Evolutionary conservation across 2,329 filamentous ascomycete genomes (phyloP), one percentile per base, ranked within the genome.

Genomic region (Colletotrichum australisinense): DNA sequence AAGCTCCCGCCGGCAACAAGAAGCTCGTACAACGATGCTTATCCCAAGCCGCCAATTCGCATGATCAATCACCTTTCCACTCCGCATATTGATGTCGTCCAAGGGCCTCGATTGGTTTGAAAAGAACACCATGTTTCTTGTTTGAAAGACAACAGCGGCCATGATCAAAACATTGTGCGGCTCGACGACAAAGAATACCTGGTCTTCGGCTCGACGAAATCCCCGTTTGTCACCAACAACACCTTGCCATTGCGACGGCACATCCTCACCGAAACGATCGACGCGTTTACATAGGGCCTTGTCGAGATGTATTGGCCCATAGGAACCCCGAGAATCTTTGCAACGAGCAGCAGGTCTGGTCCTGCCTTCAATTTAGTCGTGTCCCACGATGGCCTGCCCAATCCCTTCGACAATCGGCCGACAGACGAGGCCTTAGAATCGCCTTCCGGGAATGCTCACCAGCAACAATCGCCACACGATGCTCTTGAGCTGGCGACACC

Each of bases 251-350:
- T 69, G 42, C 70, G 58, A 60, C 62, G 62, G 58, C 30, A 63
- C 6, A n/a, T 32, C 56, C 22, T 35, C 38, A 55, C n/a, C 63
- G n/a, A 72, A 38, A 22, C 14, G 19, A 28, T 46, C 28, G 46
- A 46, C 32, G 8, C 38, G 22, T 5, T 24, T 16, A 24, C 42
- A 46, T 11, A 62, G 46, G 32, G 30, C 4, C 30, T 55, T 73
- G 74, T 72, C 80, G 87, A 85, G 88, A 97, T 97, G 94, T 97
- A 97, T 89, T 97, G 94, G 94, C 94, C 94, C 80, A 90, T 95
- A 83, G 94, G 93, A 83, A 94, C 94, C 81, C 94, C 94, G 80
- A 92, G 92, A 82, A 92, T 95, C 82, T 96, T 94, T 86, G 92
- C 94, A 80, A 93, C 93, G 78, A 93, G 88, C 85, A 94, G 91